Evolutionary conservation across 2,329 filamentous ascomycete species (phyloP), one percentile per base, ranked within the genome.

Genomic region (Ophiostoma himal-ulmi): DNA sequence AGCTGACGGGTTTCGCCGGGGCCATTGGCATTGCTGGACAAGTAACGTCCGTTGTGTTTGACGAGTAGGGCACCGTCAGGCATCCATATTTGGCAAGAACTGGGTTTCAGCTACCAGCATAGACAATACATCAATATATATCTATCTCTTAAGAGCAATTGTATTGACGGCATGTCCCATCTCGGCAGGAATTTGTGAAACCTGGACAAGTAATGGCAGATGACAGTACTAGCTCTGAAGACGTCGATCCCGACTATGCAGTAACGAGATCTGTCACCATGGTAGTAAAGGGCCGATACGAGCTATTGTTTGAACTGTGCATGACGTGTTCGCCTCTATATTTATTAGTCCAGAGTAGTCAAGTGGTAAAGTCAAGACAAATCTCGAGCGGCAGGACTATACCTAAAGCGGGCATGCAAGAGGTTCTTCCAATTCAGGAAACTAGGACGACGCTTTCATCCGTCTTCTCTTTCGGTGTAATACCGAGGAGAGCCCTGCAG

Each of bases 1-100:
- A 83, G 74, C 79, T 93, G 48, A 81, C 79, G 30, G 77, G 79
- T 60, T 82, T 83, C 72, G 76, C 83, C 5, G 84, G 80, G 1
- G 78, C 78, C 70, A 78, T 79, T 20, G 75, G 80, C 48, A 75
- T 86, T 41, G 78, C 76, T 22, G 84, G 83, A 30, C 77, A 81
- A 73, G 79, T 83, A 34, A 84, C 82, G 41, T 79, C 80, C 41
- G 81, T 82, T 17, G 78, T 85, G 54, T 86, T 85, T 75, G 77
- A 82, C 71, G 82, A 85, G 76, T 79, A 75, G 65, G 22, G 52
- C 44, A 20, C 20, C n/a, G 44, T 48, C 44, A 48, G 44, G 44
- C 44, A n/a, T 5, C 44, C 44, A 20, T 48, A n/a, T 48, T 20
- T 48, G 20, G 52, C 20, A 26, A 26, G 11, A 57, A 30, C 26